Evolutionary conservation across 768 basidiomycete species (phyloP), one percentile per base, ranked within the genome.

Genomic region (Daedaleopsis nitida): DNA sequence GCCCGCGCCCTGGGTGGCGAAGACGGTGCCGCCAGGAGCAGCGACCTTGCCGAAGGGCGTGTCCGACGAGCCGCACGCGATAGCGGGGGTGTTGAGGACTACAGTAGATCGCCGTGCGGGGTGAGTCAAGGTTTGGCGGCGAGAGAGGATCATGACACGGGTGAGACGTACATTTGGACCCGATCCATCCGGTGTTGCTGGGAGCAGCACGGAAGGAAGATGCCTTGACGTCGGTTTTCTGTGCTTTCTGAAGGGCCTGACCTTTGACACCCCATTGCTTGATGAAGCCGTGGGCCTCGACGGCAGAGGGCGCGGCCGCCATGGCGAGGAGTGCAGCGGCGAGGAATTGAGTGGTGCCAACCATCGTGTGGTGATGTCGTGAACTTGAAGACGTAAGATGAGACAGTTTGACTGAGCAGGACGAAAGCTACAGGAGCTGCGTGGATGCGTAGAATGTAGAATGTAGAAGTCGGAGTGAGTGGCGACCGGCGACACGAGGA

Each of bases 281-380:
- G 48, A 50, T 50, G 48, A 50, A 50, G 23, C 48, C 48, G 48
- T 50, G 48, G 27, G 48, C 48, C 23, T 50, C 23, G 48, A 50
- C 48, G 23, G 48, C 48, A 5, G 47, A 48, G 16, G 48, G 48
- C 16, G 48, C 17, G 19, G 23, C 17, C 21, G 48, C 10, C 19
- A 50, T 11, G 16, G 48, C 48, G 23, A 50, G 23, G 14, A 50
- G 48, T 8, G 23, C 10, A 17, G 48, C 48, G 48, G 27, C 5
- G 12, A 24, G 17, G 19, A 50, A 13, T 10, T 8, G 12, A 17
- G 23, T 8, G 48, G 48, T 11, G 14, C 10, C 48, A 32, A 50
- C 12, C 48, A 50, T 32, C 3, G 27, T 7, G 27, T 32, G 27
- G 27, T 50, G 23, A 12, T 50, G n/a, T 17, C 21, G 17, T 21